phyloP scores from a whole-genome alignment of 1,139 yeast species.

The Yamadazyma atmosphaerica region DNA sequence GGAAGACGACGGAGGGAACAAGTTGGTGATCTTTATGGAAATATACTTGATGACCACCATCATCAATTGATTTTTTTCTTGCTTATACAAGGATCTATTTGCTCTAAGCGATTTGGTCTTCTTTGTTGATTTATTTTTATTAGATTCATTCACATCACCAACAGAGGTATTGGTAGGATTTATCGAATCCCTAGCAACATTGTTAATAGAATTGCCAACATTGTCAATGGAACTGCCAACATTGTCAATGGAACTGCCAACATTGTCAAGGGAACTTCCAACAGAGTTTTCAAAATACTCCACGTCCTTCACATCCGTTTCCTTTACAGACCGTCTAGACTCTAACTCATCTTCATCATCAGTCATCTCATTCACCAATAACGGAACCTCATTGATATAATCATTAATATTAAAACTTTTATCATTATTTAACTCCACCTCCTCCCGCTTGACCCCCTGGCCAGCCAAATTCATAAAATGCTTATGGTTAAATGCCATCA shows the following conservation, averaged over 20 bases:
- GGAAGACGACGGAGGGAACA: constrained; percentile 44
- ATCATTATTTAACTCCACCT: background rate
- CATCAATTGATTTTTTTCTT: constrained; percentile 38
- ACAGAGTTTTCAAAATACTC: background rate
- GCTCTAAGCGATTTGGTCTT: constrained; percentile 3
- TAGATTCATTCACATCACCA: too few relatives aligned
- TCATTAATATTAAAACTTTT: constrained; percentile 15
- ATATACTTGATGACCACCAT: constrained; percentile 45
- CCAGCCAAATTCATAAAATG: constrained; percentile 1
- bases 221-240: constrained; percentile 41
- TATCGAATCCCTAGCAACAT: background rate
- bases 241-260: background rate
- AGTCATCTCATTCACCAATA: constrained; percentile 13
- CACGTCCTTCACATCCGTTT: background rate
- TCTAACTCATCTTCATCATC: constrained; percentile 16
- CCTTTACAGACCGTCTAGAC: constrained; percentile 24
- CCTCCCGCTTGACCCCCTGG: background rate
- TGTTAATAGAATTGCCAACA: background rate
- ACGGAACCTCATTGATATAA: constrained; percentile 17
- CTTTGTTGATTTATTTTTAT: too few relatives aligned
- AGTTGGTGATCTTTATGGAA: constrained; percentile 45
- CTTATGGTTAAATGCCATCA: constrained; percentile 8
- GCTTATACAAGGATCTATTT: constrained; percentile 13
- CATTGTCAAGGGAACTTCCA: constrained; percentile 40
- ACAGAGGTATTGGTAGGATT: background rate